Evolutionary conservation across 225 moss, liverwort and hornwort genomes (phyloP).

Genomic region (Bryoerythrophyllum caledonicum): DNA sequence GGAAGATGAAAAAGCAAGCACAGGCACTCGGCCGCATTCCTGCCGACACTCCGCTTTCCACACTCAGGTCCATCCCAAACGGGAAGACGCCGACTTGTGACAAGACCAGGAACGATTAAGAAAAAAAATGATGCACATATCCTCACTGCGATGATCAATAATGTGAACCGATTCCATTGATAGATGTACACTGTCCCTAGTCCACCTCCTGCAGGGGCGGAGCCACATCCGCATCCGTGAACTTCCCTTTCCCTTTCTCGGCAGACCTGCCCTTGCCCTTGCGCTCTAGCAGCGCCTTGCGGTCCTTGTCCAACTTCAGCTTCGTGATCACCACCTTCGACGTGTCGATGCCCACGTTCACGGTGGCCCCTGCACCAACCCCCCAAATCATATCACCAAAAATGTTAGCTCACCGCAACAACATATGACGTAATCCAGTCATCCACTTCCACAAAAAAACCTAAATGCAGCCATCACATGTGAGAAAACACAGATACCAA

Average conservation of each 20-base stretch:
- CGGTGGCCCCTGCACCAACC: conserved; percentile 60
- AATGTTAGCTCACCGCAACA: neutral
- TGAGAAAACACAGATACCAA: no score
- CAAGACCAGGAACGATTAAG: neutral
- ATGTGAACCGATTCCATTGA: conserved; percentile 10
- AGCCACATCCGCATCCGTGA: conserved; percentile 69
- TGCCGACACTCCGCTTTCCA: neutral
- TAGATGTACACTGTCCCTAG: conserved; percentile 10
- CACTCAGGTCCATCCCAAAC: neutral
- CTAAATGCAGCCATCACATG: neutral
- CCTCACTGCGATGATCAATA: neutral
- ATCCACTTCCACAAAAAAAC: no score
- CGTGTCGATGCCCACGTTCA: conserved; percentile 83
- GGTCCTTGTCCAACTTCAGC: conserved; percentile 78
- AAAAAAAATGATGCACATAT: neutral
- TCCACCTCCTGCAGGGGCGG: conserved; percentile 83
- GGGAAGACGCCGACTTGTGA: neutral
- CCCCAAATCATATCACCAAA: neutral
- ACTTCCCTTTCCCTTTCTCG: conserved; percentile 86
- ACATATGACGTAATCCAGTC: neutral
- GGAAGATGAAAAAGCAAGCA: neutral
- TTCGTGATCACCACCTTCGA: conserved; percentile 88
- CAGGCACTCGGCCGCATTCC: neutral
- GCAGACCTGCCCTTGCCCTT: conserved; percentile 81
- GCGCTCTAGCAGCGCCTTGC: conserved; percentile 77